These are phyloP conservation scores for Dendrocalamus sinicus DNA, from an alignment of 176 grass and related monocot genomes.

Conservation along the genomic window DNA sequence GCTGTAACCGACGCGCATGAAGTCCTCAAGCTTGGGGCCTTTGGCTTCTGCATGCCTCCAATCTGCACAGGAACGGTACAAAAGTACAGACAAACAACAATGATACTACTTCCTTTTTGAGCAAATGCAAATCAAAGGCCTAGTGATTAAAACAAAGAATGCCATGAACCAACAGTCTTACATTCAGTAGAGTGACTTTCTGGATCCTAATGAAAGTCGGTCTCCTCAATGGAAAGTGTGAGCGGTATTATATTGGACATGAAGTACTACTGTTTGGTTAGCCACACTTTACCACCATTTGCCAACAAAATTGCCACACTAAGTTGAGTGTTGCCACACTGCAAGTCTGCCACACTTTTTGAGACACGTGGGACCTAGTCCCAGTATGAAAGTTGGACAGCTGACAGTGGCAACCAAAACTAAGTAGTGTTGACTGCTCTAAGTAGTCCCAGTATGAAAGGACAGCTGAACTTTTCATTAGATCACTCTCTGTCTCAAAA, in stretches of 20 bases:
- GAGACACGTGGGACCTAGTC: no score
- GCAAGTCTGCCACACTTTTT: no score
- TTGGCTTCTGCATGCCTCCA: slow-evolving; percentile 63
- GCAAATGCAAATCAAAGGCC: neutral
- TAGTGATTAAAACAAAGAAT: neutral
- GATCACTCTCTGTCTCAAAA: neutral
- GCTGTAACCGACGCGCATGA: slow-evolving; percentile 61
- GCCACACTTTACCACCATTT: no score
- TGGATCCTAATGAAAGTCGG: neutral
- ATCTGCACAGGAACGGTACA: slow-evolving; percentile 48
- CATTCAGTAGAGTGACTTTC: neutral
- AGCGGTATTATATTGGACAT: neutral
- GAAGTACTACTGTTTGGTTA: neutral
- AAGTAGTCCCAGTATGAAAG: neutral
- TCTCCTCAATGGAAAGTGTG: neutral
- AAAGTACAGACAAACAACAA: neutral
- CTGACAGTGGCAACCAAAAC: no score
- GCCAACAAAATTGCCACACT: no score
- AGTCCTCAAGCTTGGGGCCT: slow-evolving; percentile 84
- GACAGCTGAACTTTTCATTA: neutral
- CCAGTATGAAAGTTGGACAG: no score
- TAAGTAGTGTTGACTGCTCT: neutral
- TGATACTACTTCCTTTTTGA: neutral
- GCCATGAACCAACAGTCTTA: neutral
- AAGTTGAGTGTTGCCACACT: no score